phyloP scores from a whole-genome alignment of 2,329 filamentous ascomycete genomes.

The Hymenoscyphus infarciens region DNA sequence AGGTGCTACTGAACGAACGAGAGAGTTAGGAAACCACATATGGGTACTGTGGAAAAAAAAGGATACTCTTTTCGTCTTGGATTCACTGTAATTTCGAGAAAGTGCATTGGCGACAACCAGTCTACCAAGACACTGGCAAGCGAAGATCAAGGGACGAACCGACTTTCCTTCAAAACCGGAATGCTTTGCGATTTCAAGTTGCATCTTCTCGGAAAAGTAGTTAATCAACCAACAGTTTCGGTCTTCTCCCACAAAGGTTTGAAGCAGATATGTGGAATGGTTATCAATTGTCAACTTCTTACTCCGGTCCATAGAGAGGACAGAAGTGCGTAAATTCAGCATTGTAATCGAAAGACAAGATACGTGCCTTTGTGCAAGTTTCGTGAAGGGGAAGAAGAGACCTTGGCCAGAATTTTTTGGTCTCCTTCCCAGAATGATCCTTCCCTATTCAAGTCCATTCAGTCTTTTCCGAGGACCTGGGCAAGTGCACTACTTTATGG shows the following conservation, averaged over 20 bases:
- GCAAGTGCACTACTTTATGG: constrained; percentile 3
- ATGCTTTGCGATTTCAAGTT: neutral
- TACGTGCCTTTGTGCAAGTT: neutral
- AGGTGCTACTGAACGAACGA: neutral
- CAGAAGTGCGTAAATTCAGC: constrained; percentile 3
- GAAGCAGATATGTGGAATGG: neutral
- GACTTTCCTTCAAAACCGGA: neutral
- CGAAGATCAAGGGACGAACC: constrained; percentile 34
- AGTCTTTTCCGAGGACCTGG: neutral
- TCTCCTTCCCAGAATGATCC: neutral
- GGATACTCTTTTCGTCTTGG: neutral
- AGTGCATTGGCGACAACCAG: constrained; percentile 33
- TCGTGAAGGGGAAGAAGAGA: neutral
- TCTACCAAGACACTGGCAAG: constrained; percentile 40
- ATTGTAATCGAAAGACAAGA: neutral
- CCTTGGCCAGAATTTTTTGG: neutral
- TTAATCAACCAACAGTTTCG: neutral
- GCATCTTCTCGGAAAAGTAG: neutral
- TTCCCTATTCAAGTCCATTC: neutral
- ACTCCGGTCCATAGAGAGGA: neutral
- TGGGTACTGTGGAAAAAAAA: neutral
- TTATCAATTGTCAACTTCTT: neutral
- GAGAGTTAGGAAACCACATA: neutral
- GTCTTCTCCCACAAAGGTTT: neutral
- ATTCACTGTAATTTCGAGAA: neutral